These are phyloP conservation scores for Tephrocybe sp. DNA, from an alignment of 768 basidiomycete species.

Conservation along the genomic window DNA sequence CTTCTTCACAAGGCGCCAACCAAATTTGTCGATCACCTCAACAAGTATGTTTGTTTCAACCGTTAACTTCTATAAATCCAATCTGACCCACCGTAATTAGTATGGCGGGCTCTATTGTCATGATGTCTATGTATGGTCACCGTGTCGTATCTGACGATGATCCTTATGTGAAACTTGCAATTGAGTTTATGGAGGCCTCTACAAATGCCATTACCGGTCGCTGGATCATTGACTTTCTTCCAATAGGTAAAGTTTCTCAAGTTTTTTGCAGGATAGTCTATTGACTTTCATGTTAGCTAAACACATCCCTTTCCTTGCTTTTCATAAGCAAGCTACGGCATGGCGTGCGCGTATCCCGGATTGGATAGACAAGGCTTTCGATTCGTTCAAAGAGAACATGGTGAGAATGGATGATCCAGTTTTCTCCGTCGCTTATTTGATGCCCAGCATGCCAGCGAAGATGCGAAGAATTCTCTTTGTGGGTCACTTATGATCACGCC, in stretches of 20 bases:
- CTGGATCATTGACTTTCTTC: slow-evolving; percentile 16
- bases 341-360: slow-evolving; percentile 16
- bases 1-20: slow-evolving; percentile 4
- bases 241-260: slow-evolving; percentile 2
- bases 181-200: slow-evolving; percentile 18
- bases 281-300: slow-evolving; percentile 3
- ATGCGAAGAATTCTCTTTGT: slow-evolving; percentile 17
- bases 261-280: not conserved
- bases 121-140: slow-evolving; percentile 21
- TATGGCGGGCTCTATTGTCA: slow-evolving; percentile 18
- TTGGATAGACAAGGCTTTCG: slow-evolving; percentile 17
- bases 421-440: not conserved
- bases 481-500: slow-evolving; percentile 17
- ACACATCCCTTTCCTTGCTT: slow-evolving; percentile 11
- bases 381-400: slow-evolving; percentile 14
- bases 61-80: not conserved
- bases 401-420: not conserved
- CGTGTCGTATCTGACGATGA: slow-evolving; percentile 14
- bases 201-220: slow-evolving; percentile 17
- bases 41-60: slow-evolving; percentile 9
- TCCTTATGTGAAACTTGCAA: slow-evolving; percentile 15
- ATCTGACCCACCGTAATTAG: not conserved
- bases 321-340: slow-evolving; percentile 13
- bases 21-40: slow-evolving; percentile 14
- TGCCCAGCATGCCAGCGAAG: slow-evolving; percentile 15